Evolutionary conservation across 192 early-diverging fungal genomes (phyloP).

Genomic region (Umbelopsis vinacea): DNA sequence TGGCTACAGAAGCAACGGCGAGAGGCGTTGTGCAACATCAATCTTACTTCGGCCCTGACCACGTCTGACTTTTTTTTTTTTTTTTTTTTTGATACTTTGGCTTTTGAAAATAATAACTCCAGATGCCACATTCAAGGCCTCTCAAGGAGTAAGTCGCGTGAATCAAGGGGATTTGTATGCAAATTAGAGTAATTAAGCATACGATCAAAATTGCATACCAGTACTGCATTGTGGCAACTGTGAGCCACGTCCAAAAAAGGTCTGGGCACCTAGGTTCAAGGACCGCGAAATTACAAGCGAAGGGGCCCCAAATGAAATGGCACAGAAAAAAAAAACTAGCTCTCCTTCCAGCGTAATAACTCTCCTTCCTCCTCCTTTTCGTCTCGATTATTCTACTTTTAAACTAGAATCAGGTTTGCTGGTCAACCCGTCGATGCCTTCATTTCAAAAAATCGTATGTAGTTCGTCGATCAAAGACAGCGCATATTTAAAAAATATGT

Average conservation of each 20-base stretch:
- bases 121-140: neutral
- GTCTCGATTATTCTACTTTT: slow-evolving; percentile 4
- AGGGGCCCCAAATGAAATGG: slow-evolving; percentile 17
- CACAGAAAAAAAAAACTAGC: neutral
- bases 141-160: neutral
- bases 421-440: slow-evolving; percentile 23
- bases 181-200: neutral
- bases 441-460: slow-evolving; percentile 20
- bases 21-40: slow-evolving; percentile 9
- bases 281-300: slow-evolving; percentile 17
- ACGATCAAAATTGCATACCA: no score
- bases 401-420: slow-evolving; percentile 21
- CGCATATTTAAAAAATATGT: neutral
- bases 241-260: slow-evolving; percentile 18
- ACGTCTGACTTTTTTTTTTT: neutral
- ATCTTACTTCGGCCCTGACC: neutral
- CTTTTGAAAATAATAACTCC: neutral
- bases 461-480: neutral
- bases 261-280: slow-evolving; percentile 23
- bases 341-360: neutral
- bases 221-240: neutral
- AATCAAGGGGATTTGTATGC: neutral
- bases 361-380: slow-evolving; percentile 20
- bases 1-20: neutral
- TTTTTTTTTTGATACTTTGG: neutral